Base-by-base conservation (phyloP, 352 stramenopile genomes). In the Phytopythium helicoides region DNA sequence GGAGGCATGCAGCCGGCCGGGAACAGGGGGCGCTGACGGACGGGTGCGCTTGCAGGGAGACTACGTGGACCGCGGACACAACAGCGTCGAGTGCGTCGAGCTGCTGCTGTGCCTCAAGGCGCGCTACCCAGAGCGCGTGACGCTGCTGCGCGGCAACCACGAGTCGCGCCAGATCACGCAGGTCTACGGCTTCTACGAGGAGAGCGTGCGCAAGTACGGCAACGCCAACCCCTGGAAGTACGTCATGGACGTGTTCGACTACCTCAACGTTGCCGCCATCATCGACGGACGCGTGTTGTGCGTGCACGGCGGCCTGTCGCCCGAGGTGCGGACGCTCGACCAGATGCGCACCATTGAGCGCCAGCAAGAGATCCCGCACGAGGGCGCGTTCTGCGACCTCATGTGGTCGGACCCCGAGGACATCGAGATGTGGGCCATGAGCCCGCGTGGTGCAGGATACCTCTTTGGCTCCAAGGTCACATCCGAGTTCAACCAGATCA, bases 171-270 rank as follows among this genome's bases (percentile, higher is more conserved):
- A 99, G 73, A 99, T 99, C 67, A 99, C 96, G 18, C 95, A 99
- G 68, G 96, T 99, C 6, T 99, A 99, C 69, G 97, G 97, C 26
- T 99, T 99, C 66, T 99, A 99, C 68, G 97, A 99, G 66, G 97
- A 99, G 71, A 99, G 97, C 63, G 72, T 98, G 18, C 76, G 95
- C 58, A 93, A 99, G 68, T 99, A 99, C 69, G 79, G 61, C 65
- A 94, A 94, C 49, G 85, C 81, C 36, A 95, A 94, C 61, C 82
- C 94, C 14, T 95, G 85, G 84, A 93, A 94, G 62, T 94, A 94
- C 71, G 94, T 94, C 49, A 95, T 85, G 15, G 86, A 94, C 64
- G 59, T 94, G 36, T 95, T 95, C 56, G 85, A 95, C 68, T 81
- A 91, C 66, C 54, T 95, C 45, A 82, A 82, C 18, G 92, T 96